Conservation (phyloP, 257 asterid species). For the Solanum appendiculatum region DNA sequence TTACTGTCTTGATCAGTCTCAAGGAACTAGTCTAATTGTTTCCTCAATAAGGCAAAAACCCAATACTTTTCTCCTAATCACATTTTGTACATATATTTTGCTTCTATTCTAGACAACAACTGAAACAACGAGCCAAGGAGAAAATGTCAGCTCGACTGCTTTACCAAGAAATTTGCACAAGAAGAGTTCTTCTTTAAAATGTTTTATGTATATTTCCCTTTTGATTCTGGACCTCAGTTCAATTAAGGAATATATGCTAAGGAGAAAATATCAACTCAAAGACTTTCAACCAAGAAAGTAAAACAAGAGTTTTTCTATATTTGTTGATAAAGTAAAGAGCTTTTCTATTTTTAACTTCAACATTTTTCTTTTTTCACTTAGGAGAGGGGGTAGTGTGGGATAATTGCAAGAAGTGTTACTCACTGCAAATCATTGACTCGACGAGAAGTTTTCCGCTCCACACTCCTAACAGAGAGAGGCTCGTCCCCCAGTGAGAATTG, state of each 20-base stretch:
- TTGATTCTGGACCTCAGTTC: not conserved
- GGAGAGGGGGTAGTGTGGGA: not conserved
- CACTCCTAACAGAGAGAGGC: slow-evolving; percentile 80
- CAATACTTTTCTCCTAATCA: not conserved
- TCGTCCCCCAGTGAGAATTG: slow-evolving; percentile 81
- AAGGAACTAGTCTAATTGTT: not conserved
- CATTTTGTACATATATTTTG: not conserved
- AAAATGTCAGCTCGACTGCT: not conserved
- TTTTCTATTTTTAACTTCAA: not conserved
- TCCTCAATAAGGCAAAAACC: not conserved
- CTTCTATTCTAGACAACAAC: not conserved
- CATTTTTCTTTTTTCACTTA: not conserved
- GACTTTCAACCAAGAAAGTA: not conserved
- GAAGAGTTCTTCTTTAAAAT: not conserved
- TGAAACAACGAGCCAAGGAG: not conserved
- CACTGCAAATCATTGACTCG: slow-evolving; percentile 82
- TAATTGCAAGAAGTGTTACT: slow-evolving; percentile 15
- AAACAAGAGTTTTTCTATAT: not conserved
- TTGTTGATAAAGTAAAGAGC: not conserved
- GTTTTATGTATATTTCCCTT: not conserved
- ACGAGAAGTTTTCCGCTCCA: slow-evolving; percentile 76
- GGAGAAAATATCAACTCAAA: not conserved
- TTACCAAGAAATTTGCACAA: not conserved
- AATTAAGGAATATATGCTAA: not conserved
- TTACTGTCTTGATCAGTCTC: not conserved